Evolutionary conservation across 768 basidiomycete genomes (phyloP).

Genomic region (Cystoderma amianthinum): DNA sequence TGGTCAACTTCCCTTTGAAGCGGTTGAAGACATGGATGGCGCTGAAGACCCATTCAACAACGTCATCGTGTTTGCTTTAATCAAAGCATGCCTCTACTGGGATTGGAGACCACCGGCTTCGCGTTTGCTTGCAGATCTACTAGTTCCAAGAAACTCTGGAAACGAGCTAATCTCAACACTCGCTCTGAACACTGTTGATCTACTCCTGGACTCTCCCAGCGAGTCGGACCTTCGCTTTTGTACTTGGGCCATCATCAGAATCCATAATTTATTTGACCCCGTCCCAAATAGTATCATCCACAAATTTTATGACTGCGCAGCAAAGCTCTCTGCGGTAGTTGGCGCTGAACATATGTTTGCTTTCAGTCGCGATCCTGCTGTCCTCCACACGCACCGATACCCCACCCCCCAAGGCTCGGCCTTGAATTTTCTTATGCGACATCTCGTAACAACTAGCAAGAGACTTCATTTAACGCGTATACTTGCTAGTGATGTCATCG

Average conservation of each 20-base stretch:
- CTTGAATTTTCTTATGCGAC: conserved; percentile 46
- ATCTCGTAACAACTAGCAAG: conserved; percentile 28
- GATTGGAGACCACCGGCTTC: conserved; percentile 40
- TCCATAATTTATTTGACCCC: conserved; percentile 22
- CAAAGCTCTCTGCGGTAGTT: conserved; percentile 14
- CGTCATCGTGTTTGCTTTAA: conserved; percentile 42
- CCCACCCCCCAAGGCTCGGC: conserved; percentile 41
- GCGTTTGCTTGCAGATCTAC: conserved; percentile 23
- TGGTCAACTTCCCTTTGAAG: conserved; percentile 38
- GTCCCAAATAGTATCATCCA: conserved; percentile 38
- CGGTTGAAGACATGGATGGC: conserved; percentile 28
- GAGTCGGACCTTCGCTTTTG: conserved; percentile 28
- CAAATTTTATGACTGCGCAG: conserved; percentile 38
- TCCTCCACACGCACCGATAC: conserved; percentile 28
- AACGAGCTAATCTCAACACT: conserved; percentile 22
- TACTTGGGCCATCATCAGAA: conserved; percentile 29
- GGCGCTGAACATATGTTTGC: conserved; percentile 41
- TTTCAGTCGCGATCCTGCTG: conserved; percentile 27
- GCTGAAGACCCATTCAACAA: conserved; percentile 31
- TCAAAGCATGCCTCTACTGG: conserved; percentile 49
- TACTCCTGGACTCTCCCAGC: conserved; percentile 28
- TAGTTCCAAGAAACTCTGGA: conserved; percentile 10
- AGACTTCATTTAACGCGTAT: conserved; percentile 39
- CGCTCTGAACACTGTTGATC: conserved; percentile 35
- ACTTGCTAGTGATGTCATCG: conserved; percentile 43